Evolutionary conservation across 2,329 filamentous ascomycete genomes (phyloP), one percentile per base, ranked within the genome.

Genomic region (Colletotrichum trifolii): DNA sequence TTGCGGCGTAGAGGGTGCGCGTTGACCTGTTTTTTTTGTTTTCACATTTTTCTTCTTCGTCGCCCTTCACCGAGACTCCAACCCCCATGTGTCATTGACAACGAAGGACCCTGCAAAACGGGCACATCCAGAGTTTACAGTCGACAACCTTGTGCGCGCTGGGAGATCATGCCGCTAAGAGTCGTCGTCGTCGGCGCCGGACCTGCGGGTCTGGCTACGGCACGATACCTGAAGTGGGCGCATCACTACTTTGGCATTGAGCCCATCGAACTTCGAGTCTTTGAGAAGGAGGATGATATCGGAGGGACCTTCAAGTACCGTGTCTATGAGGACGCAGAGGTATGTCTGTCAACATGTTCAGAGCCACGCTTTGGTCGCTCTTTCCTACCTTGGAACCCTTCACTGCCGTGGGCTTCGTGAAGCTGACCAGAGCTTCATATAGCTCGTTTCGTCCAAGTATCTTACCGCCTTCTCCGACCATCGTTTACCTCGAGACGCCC

Each of bases 401-500:
- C 25, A 25, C 0, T 25, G 1, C 25, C 4, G 25, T 8, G 11
- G n/a, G 2, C 13, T 15, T 25, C 3, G 12, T 52, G 39, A 49
- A 34, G 47, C 59, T 66, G 4, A 66, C 40, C 9, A 3, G 3
- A 40, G 13, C 52, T 5, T 4, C 10, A 45, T 35, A 66, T 35
- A 66, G 71, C 76, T 77, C 1, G 82, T 85, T 2, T 82, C 80
- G 2, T 83, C 81, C 5, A 83, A 83, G 67, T 82, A 83, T 49
- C 74, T 85, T 9, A 85, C 82, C 0, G 73, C 79, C 36, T 85
- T 85, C 68, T 85, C 82, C 4, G 82, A 85, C 67, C 82, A 81
- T 61, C 78, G 82, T 2, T 74, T 81, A 4, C 73, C 78, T 2
- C 58, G 72, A 2, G 75, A 80, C 13, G 76, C 75, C 2, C 77